These are phyloP conservation scores for Thelonectria rubi DNA, from an alignment of 2,329 filamentous ascomycete species.

Conservation along the genomic window DNA sequence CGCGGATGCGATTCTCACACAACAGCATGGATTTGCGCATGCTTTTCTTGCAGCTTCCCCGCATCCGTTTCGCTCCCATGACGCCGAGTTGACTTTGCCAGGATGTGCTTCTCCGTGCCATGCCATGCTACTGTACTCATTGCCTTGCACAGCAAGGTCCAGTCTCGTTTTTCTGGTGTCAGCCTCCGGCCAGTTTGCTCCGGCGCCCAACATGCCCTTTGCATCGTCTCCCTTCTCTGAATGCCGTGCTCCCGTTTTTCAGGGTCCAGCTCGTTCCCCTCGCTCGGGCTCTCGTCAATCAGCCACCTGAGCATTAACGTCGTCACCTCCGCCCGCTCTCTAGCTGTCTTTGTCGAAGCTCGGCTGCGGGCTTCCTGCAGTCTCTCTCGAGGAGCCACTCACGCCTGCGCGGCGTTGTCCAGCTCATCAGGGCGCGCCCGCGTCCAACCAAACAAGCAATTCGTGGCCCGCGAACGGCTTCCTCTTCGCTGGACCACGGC, in stretches of 20 bases:
- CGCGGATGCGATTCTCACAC: conserved; percentile 40
- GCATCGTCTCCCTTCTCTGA: not conserved
- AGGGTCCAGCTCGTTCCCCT: conserved; percentile 17
- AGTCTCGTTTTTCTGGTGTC: not conserved
- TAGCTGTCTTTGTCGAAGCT: not conserved
- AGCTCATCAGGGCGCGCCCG: not conserved
- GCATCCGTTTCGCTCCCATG: conserved; percentile 20
- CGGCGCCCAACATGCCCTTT: conserved; percentile 22
- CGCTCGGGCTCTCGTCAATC: not conserved
- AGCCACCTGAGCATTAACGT: conserved; percentile 16
- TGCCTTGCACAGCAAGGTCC: not conserved
- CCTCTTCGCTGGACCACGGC: too few species aligned
- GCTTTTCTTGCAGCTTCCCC: conserved; percentile 30
- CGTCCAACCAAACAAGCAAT: not conserved
- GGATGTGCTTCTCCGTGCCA: conserved; percentile 18
- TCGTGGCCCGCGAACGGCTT: not conserved
- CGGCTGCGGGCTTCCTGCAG: conserved; percentile 9
- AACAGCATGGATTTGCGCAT: conserved; percentile 37
- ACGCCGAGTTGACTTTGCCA: conserved; percentile 34
- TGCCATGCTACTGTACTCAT: not conserved
- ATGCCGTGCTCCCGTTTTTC: conserved; percentile 12
- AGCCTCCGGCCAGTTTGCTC: conserved; percentile 39
- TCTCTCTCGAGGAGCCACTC: not conserved
- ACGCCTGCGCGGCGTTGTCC: not conserved
- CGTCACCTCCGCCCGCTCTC: conserved; percentile 1